Conservation (phyloP, 108 stramenopile species). For the Nitzschia sp. region DNA sequence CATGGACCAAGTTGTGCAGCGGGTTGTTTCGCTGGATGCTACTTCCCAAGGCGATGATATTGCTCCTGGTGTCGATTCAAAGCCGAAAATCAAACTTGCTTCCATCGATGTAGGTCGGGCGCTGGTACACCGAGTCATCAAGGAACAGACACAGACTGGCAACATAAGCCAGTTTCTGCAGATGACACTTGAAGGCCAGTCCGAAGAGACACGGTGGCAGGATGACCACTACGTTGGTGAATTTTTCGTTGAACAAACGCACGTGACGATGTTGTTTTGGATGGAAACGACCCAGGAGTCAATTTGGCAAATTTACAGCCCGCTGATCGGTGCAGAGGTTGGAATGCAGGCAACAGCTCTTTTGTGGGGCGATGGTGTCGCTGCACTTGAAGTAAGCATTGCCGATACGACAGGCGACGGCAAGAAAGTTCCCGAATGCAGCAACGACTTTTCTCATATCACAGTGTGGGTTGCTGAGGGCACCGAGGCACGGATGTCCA, state of each 20-base stretch:
- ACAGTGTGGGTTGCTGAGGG: conserved; percentile 69
- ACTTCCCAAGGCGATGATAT: background rate
- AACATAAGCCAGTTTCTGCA: background rate
- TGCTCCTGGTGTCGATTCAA: background rate
- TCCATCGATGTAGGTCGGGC: conserved; percentile 49
- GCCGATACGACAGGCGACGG: conserved; percentile 19
- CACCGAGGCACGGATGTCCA: conserved; percentile 48
- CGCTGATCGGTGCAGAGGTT: conserved; percentile 32
- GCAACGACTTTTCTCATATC: conserved; percentile 74
- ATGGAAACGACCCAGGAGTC: conserved; percentile 32
- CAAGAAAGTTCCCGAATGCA: conserved; percentile 34
- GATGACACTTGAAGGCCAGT: background rate
- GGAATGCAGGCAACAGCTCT: conserved; percentile 34
- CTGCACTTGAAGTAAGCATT: conserved; percentile 60
- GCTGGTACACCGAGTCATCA: conserved; percentile 32
- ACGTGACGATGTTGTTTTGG: conserved; percentile 68
- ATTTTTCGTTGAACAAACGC: conserved; percentile 42
- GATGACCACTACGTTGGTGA: background rate
- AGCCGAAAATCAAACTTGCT: conserved; percentile 46
- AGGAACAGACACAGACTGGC: background rate
- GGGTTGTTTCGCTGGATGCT: conserved; percentile 24
- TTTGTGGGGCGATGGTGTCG: conserved; percentile 44
- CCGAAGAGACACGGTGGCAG: background rate
- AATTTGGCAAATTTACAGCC: conserved; percentile 31
- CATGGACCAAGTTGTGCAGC: conserved; percentile 32